Evolutionary conservation across 495 filamentous ascomycete genomes (phyloP).

Genomic region (Parachaetomium inaequale): DNA sequence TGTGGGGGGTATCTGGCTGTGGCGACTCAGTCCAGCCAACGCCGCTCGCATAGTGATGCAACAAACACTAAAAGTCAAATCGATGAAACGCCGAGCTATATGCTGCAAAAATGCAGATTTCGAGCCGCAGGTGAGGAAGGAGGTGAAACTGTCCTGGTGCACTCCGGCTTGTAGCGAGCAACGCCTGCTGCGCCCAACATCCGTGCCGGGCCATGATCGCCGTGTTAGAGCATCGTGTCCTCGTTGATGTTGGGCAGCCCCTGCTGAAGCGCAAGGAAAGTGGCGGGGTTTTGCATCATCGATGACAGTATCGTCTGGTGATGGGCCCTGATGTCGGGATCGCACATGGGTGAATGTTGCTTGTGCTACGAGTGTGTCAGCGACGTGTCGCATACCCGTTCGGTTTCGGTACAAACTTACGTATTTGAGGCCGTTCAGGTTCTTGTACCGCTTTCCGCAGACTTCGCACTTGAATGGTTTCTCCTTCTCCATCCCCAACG

Average conservation of each 20-base stretch:
- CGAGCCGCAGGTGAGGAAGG: constrained; percentile 11
- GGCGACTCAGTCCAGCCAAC: constrained; percentile 19
- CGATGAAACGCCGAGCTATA: constrained; percentile 29
- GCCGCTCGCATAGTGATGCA: constrained; percentile 23
- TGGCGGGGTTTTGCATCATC: constrained; percentile 38
- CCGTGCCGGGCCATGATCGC: neutral
- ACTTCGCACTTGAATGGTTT: constrained; percentile 96
- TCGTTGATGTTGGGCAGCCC: constrained; percentile 48
- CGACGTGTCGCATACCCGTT: neutral
- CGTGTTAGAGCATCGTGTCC: constrained; percentile 40
- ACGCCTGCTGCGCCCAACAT: neutral
- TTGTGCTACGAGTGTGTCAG: constrained; percentile 55
- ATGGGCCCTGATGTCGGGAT: constrained; percentile 40
- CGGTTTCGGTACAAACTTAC: constrained; percentile 35
- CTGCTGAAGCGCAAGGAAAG: constrained; percentile 32
- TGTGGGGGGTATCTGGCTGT: constrained; percentile 27
- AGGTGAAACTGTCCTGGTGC: neutral
- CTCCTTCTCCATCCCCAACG: constrained; percentile 98
- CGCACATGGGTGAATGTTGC: constrained; percentile 74
- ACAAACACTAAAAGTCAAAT: constrained; percentile 13
- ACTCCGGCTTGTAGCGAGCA: neutral
- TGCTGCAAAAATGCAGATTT: constrained; percentile 28
- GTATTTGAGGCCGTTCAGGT: constrained; percentile 93
- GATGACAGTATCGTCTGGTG: constrained; percentile 37
- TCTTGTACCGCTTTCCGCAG: constrained; percentile 99